Conservation (phyloP, 352 stramenopile genomes). For the Peronospora destructor region DNA sequence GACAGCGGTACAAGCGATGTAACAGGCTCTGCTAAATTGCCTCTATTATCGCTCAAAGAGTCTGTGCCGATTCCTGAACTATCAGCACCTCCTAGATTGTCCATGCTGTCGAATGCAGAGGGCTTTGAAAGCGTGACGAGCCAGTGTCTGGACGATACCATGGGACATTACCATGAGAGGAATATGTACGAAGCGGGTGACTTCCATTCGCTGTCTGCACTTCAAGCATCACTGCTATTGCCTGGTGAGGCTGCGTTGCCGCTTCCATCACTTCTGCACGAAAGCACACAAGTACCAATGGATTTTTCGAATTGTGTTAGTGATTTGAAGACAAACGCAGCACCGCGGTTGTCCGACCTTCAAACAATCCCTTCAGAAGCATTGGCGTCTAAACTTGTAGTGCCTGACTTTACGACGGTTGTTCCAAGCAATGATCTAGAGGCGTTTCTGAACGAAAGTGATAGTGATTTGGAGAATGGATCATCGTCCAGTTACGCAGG, state of each 20-base stretch:
- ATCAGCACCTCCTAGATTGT: neutral
- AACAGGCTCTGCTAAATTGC: neutral
- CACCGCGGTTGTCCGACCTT: conserved; percentile 17
- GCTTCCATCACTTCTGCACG: neutral
- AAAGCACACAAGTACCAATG: conserved; percentile 2
- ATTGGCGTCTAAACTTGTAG: neutral
- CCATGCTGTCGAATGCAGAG: neutral
- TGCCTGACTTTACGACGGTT: conserved; percentile 13
- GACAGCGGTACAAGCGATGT: conserved; percentile 6
- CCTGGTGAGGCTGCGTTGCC: neutral
- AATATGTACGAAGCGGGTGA: conserved; percentile 11
- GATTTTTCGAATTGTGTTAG: conserved; percentile 6
- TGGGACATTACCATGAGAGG: conserved; percentile 13
- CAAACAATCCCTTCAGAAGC: neutral
- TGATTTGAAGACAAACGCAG: neutral
- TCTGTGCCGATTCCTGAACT: conserved; percentile 10
- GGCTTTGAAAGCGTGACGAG: neutral
- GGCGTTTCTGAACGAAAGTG: conserved; percentile 57
- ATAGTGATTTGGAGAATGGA: conserved; percentile 41
- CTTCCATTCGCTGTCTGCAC: conserved; percentile 14
- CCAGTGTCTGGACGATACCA: conserved; percentile 1
- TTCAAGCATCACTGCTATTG: conserved; percentile 21
- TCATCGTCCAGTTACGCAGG: conserved; percentile 1
- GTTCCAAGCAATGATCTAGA: conserved; percentile 39
- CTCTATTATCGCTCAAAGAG: conserved; percentile 14